A percentile compares a stretch with the other conserved stretches of the same genome.
phyloP scores from a whole-genome alignment of 441 rosid genomes.

The Jatropha podagrica region DNA sequence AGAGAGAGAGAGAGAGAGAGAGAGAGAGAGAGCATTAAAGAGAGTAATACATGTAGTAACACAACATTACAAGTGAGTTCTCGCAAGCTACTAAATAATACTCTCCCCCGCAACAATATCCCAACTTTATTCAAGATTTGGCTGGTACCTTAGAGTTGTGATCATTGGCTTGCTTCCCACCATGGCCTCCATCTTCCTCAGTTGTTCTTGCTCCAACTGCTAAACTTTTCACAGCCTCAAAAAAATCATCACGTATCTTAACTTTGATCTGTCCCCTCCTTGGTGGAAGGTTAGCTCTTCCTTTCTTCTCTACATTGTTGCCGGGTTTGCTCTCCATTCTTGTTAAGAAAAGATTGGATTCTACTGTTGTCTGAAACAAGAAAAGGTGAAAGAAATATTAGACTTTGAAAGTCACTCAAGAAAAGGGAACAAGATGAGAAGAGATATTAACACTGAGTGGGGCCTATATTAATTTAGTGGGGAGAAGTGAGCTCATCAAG shows the following conservation, averaged over 20 bases:
- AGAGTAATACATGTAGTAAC: too few species aligned
- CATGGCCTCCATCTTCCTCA: slow-evolving; percentile 7
- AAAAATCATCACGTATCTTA: neutral
- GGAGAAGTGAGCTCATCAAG: neutral
- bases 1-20: too few species aligned
- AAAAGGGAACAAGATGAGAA: neutral
- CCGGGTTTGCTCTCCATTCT: slow-evolving; percentile 14
- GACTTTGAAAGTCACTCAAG: neutral
- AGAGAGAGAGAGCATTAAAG: too few species aligned
- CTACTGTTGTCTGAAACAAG: too few species aligned
- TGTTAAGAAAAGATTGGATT: neutral
- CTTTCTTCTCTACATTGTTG: slow-evolving; percentile 14
- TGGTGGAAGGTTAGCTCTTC: slow-evolving; percentile 15
- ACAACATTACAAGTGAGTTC: too few species aligned
- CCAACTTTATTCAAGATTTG: neutral
- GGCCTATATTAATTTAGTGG: neutral
- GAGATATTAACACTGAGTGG: neutral
- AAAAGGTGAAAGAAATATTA: neutral
- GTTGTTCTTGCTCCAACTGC: neutral
- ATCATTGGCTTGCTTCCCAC: neutral
- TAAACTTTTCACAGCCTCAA: neutral
- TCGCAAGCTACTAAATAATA: too few species aligned
- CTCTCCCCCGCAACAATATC: neutral
- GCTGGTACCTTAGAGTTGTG: neutral
- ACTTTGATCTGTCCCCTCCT: slow-evolving; percentile 26